Base-by-base conservation (phyloP, 2,329 filamentous ascomycete species). In the Leptographium flavum region DNA sequence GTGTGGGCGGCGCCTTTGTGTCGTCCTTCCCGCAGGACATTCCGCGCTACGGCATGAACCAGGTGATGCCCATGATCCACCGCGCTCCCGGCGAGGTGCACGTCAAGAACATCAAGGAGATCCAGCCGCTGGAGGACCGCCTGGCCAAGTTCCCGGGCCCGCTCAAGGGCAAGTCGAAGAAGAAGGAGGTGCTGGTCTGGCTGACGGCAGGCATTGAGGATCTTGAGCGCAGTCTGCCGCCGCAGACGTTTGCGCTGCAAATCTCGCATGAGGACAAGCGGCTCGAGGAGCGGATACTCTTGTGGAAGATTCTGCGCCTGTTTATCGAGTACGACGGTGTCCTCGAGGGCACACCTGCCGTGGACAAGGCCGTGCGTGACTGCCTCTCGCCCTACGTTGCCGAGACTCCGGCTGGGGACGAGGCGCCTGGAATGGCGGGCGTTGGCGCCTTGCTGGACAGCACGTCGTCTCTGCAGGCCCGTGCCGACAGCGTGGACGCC, bases 181-280 rank as follows among this genome's bases (percentile, higher is more conserved):
- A 98, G 70, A 98, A 96, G 66, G 90, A 98, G 45, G 75, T 87
- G 0, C 55, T 88, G 37, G 63, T 76, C 2, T 98, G 93, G 92
- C 69, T 98, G 38, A 74, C 71, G 5, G 68, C 73, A 48, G 86
- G 81, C 43, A 90, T 96, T 46, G 80, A 85, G 32, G 66, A 67
- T 1, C 64, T 95, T 31, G 85, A 93, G 57, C 74, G 69, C 54
- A 70, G 63, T 45, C 58, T 65, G 43, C 76, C 65, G 40, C 73
- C 64, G 53, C 64, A 63, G 28, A 65, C 63, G 15, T 70, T 71
- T 47, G 66, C 62, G 57, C 68, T 65, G 28, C 70, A 68, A 28
- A 58, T 72, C 17, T 73, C 70, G 7, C 74, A 73, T 46, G 72
- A 75, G 46, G 75, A 80, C 41, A 90, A 86, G 63, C 76, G 85